Conservation (phyloP, 768 basidiomycete genomes). For the Lentinula lateritia region DNA sequence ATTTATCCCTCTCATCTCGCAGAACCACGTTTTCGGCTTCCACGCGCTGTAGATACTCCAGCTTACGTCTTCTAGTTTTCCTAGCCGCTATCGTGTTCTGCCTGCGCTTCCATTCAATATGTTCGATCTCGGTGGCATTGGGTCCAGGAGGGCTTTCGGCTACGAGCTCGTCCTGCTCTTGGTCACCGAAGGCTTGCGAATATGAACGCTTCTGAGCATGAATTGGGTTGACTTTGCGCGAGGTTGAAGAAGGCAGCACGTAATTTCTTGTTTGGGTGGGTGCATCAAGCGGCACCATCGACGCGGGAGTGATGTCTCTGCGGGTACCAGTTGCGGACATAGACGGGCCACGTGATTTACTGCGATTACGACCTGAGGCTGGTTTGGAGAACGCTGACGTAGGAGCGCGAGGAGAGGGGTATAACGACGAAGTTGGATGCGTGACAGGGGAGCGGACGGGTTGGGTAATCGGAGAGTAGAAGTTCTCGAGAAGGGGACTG, state of each 20-base stretch:
- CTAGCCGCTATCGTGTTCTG: conserved; percentile 69
- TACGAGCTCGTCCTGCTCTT: conserved; percentile 25
- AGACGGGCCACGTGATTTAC: conserved; percentile 2
- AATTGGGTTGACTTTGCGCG: conserved; percentile 70
- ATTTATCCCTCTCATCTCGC: conserved; percentile 42
- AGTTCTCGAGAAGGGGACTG: conserved; percentile 41
- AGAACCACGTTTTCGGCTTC: conserved; percentile 36
- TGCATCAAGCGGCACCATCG: conserved; percentile 65
- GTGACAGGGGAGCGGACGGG: not conserved
- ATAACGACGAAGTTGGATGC: conserved; percentile 8
- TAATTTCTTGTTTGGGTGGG: conserved; percentile 78
- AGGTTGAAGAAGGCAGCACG: conserved; percentile 64
- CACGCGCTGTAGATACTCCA: conserved; percentile 52
- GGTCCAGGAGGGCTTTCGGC: conserved; percentile 15
- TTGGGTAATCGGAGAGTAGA: conserved; percentile 20
- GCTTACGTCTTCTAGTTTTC: conserved; percentile 58
- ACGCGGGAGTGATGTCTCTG: conserved; percentile 59
- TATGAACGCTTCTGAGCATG: conserved; percentile 48
- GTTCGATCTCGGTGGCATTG: conserved; percentile 35
- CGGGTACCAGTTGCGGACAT: conserved; percentile 58
- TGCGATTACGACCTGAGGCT: conserved; percentile 26
- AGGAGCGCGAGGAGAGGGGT: conserved; percentile 22
- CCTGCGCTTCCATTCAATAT: conserved; percentile 60
- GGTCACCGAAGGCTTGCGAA: conserved; percentile 30
- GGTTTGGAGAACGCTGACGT: conserved; percentile 10